phyloP scores from a whole-genome alignment of 257 asterid genomes.

The Euphrasia confusa region DNA sequence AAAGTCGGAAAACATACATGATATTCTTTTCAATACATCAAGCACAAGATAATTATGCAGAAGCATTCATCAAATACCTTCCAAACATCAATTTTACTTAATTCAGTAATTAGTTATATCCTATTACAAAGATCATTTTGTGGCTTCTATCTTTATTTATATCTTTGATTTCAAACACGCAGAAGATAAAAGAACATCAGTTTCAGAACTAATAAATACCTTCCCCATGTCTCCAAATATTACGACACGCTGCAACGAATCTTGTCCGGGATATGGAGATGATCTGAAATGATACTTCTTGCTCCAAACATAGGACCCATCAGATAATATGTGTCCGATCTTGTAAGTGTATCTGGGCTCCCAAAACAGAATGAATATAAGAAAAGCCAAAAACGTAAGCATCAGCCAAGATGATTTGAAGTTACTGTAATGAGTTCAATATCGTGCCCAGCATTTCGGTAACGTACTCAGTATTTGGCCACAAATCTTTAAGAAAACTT shows the following conservation, averaged over 20 bases:
- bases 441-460: slow-evolving; percentile 2
- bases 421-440: not conserved
- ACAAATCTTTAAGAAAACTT: slow-evolving; percentile 75
- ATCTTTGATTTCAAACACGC: slow-evolving; percentile 6
- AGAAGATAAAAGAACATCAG: not conserved
- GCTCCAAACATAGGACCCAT: slow-evolving; percentile 72
- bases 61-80: slow-evolving; percentile 3
- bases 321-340: slow-evolving; percentile 55
- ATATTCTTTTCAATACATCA: not conserved
- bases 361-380: not conserved
- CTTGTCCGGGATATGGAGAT: slow-evolving; percentile 86
- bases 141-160: not conserved
- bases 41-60: not conserved
- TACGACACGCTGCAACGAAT: slow-evolving; percentile 72
- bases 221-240: slow-evolving; percentile 97
- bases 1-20: slow-evolving; percentile 21
- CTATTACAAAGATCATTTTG: not conserved
- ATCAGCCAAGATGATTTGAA: not conserved
- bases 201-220: slow-evolving; percentile 38
- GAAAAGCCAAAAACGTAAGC: slow-evolving; percentile 12
- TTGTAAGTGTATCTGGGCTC: slow-evolving; percentile 64
- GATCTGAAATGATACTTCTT: slow-evolving; percentile 60
- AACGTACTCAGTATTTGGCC: slow-evolving; percentile 75
- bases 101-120: slow-evolving; percentile 7
- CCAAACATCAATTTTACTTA: not conserved